A percentile compares a stretch with the other conserved stretches of the same genome.
phyloP scores from a whole-genome alignment of 2,329 filamentous ascomycete species.

The Talaromyces sp. region DNA sequence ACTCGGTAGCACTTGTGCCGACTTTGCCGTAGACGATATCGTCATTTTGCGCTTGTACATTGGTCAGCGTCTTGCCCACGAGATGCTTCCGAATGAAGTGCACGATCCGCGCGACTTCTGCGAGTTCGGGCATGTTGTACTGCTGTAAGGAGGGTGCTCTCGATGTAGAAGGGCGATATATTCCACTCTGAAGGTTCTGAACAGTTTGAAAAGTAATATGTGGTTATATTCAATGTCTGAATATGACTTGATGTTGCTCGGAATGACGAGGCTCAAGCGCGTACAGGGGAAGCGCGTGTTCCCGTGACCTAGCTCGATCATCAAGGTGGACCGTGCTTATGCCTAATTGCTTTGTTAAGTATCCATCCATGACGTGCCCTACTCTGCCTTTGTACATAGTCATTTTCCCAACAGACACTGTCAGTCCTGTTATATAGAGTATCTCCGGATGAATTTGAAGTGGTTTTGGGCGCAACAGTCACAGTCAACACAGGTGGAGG shows the following conservation, averaged over 20 bases:
- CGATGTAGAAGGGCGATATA: not conserved
- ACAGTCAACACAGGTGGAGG: conserved; percentile 24
- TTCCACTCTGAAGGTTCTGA: not conserved
- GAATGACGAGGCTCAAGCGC: not conserved
- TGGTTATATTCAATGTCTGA: not conserved
- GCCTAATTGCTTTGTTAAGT: not conserved
- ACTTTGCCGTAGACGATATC: conserved; percentile 85
- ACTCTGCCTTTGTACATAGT: not conserved
- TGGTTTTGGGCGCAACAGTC: conserved; percentile 36
- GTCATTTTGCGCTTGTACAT: conserved; percentile 71
- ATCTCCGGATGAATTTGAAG: conserved; percentile 33
- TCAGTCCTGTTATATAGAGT: not conserved
- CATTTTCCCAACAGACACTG: not conserved
- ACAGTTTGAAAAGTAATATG: not conserved
- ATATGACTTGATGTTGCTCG: not conserved
- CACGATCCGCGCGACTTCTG: conserved; percentile 74
- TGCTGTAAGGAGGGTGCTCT: not conserved
- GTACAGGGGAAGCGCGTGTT: conserved; percentile 14
- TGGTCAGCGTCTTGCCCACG: conserved; percentile 74
- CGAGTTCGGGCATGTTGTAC: conserved; percentile 46
- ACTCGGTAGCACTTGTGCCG: conserved; percentile 71
- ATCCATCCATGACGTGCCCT: conserved; percentile 1
- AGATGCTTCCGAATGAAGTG: conserved; percentile 78
- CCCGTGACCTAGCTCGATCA: conserved; percentile 12
- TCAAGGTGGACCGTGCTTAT: conserved; percentile 8